Base-by-base conservation (phyloP, 2,329 filamentous ascomycete genomes). In the Dendryphion nanum region DNA sequence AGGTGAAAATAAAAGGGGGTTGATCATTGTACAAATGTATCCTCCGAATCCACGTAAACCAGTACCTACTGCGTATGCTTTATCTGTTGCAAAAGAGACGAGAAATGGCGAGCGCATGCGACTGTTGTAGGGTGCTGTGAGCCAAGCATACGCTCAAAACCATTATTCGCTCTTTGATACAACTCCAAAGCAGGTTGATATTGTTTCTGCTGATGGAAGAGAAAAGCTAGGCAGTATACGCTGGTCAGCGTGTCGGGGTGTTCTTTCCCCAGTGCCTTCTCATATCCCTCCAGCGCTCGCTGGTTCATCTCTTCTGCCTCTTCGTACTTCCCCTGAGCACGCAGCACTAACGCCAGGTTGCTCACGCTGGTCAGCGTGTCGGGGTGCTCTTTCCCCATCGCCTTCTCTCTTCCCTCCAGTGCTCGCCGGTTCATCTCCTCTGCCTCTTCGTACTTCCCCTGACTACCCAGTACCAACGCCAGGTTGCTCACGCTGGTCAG, bases 401-500 rank as follows among this genome's bases (percentile, higher is more conserved):
- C 7, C 32, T 34, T 34, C 19, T 34, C 32, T n/a, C 12, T 6
- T 18, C 15, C 23, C 16, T 40, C 21, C 18, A 40, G 32, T n/a
- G 21, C 31, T 23, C 24, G 30, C 12, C 16, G 30, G 18, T 35
- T 8, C 32, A 40, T 35, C 16, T 4, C 15, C 23, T 35, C 31
- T 6, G 20, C 37, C 18, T 29, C 37, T 20, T 35, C 24, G 16
- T 29, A 30, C 18, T 30, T 34, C 13, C 32, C 31, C 18, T 29
- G 24, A 4, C 12, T 35, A 15, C 6, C 4, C 18, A 36, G 20
- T 16, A 26, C 24, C n/a, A 24, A 21, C 12, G 15, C 41, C 12
- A 44, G 37, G 12, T 19, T 12, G 24, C 28, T 28, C 3, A 37
- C 21, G 26, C 37, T 44, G n/a, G 26, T 24, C 4, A 44, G 33